Percentiles rank a stretch among this genome's conserved stretches.
Conservation (phyloP, 192 early-diverging fungal genomes). For the Haplosporangium gracile region DNA sequence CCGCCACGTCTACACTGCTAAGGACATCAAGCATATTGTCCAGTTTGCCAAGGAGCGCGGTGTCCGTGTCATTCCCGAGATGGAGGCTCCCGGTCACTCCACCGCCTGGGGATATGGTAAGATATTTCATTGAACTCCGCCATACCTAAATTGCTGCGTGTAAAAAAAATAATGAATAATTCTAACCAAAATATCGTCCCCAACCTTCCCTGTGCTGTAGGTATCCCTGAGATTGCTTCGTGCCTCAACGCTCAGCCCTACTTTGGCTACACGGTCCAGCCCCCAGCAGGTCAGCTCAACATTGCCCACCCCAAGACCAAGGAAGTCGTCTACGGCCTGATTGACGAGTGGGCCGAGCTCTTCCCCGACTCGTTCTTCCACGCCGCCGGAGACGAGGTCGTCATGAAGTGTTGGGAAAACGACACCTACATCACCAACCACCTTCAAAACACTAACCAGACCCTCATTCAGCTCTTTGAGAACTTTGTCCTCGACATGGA, state of each 20-base stretch:
- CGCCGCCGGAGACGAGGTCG: slow-evolving; percentile 58
- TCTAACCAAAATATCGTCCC: not conserved
- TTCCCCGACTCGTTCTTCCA: slow-evolving; percentile 66
- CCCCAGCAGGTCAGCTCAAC: slow-evolving; percentile 71
- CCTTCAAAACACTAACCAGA: slow-evolving; percentile 34
- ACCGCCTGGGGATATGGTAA: slow-evolving; percentile 51
- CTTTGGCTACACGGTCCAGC: slow-evolving; percentile 54
- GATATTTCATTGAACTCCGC: not conserved
- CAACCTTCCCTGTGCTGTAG: not conserved
- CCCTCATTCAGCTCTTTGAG: slow-evolving; percentile 42
- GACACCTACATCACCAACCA: slow-evolving; percentile 41
- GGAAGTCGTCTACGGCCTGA: slow-evolving; percentile 53
- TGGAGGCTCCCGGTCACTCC: slow-evolving; percentile 69
- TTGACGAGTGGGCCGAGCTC: slow-evolving; percentile 52
- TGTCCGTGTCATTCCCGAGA: slow-evolving; percentile 71
- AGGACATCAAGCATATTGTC: slow-evolving; percentile 60
- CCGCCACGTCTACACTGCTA: slow-evolving; percentile 57
- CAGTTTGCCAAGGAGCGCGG: slow-evolving; percentile 64
- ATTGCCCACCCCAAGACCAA: slow-evolving; percentile 60
- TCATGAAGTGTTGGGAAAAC: slow-evolving; percentile 53
- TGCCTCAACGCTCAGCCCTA: slow-evolving; percentile 45
- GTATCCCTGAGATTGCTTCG: slow-evolving; percentile 48
- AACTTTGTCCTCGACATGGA: slow-evolving; percentile 50
- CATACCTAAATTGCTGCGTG: not conserved
- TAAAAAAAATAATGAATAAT: not conserved